Evolutionary conservation across 2,329 filamentous ascomycete species (phyloP), one percentile per base, ranked within the genome.

Genomic region (Colletotrichum cereale): DNA sequence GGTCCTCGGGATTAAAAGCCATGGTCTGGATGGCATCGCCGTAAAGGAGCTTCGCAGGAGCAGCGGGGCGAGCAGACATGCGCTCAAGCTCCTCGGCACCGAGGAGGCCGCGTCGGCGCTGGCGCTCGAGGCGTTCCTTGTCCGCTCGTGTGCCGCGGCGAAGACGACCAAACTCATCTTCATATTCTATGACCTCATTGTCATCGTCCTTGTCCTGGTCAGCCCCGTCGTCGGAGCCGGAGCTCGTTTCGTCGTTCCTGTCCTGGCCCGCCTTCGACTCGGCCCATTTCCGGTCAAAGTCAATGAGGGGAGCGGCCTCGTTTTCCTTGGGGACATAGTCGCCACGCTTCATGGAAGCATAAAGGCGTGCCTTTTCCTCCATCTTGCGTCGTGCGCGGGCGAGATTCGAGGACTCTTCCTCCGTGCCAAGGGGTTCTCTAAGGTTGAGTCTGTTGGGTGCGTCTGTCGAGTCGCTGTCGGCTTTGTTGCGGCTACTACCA

Each of bases 261-360:
- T 76, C 74, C 4, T 80, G 79, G 31, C 80, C 77, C 73, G 79
- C 92, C 66, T 90, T 85, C 31, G 85, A 84, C 78, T 97, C 93
- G 0, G 92, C 94, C 95, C 96, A 98, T 83, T 98, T 99, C 72
- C 92, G 88, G 82, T 98, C 96, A 81, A 99, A 99, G 83, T 99
- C 96, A 3, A 99, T 92, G 34, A 97, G 88, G 31, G 89, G 87
- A 75, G 91, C 89, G 52, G 89, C 84, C 75, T 89, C 85, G 78
- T 91, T 88, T 75, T 93, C 88, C 66, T 87, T 87, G 21, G 88
- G 85, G n/a, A 93, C 85, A 80, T 93, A 91, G 78, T 97, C 92
- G n/a, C 96, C 95, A 42, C 93, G 88, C 82, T 97, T 97, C 90
- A 99, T 92, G 47, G 93, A 93, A 8, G 93, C 91, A 81, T 99